phyloP scores from a whole-genome alignment of 2,329 filamentous ascomycete genomes.

The Didymella pinodella region DNA sequence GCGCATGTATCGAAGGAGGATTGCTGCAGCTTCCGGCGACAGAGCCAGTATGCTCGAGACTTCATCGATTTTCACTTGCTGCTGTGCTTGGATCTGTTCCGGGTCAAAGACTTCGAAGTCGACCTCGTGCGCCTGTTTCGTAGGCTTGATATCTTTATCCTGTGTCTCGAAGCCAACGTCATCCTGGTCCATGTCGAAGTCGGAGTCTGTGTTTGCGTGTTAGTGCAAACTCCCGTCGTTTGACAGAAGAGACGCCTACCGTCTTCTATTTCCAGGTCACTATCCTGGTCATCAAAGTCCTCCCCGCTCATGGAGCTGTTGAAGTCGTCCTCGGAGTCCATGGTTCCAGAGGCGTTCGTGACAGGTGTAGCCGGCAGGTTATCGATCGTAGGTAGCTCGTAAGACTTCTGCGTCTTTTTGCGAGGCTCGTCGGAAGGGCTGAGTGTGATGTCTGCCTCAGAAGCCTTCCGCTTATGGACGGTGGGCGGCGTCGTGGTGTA shows the following conservation, averaged over 20 bases:
- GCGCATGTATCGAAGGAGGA: constrained; percentile 84
- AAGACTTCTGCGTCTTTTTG: constrained; percentile 39
- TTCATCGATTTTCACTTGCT: constrained; percentile 85
- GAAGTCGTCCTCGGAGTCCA: constrained; percentile 97
- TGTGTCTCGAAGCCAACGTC: constrained; percentile 69
- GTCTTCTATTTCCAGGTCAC: constrained; percentile 65
- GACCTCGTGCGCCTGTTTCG: constrained; percentile 80
- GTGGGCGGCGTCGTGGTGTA: constrained; percentile 50
- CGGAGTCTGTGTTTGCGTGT: constrained; percentile 53
- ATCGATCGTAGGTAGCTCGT: constrained; percentile 24
- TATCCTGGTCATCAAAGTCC: constrained; percentile 77
- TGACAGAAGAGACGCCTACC: constrained; percentile 39
- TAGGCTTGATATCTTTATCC: constrained; percentile 76
- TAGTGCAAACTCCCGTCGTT: constrained; percentile 19
- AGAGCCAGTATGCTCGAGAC: constrained; percentile 92
- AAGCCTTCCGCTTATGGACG: constrained; percentile 52
- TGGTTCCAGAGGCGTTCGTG: constrained; percentile 60
- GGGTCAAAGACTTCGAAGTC: constrained; percentile 84
- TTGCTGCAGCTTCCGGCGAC: constrained; percentile 86
- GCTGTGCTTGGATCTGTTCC: constrained; percentile 80
- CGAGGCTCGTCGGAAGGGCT: constrained; percentile 39
- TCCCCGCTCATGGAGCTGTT: constrained; percentile 85
- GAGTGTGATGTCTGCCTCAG: constrained; percentile 43
- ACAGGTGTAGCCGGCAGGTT: constrained; percentile 45
- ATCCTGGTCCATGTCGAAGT: constrained; percentile 65